phyloP scores from a whole-genome alignment of 257 asterid genomes.

The Salvia hispanica region DNA sequence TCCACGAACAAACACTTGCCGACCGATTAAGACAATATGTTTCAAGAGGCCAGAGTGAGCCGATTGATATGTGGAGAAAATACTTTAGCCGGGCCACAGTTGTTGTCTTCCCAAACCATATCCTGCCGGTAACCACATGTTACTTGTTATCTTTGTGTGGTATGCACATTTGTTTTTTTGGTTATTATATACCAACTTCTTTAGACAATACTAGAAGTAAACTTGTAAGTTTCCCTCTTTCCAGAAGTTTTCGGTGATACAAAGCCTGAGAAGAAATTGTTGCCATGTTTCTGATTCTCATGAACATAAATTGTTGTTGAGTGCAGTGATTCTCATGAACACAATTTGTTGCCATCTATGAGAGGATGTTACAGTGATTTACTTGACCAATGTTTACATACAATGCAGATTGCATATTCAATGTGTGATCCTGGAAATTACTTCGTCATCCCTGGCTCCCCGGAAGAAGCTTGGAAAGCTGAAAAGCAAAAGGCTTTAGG shows the following conservation, averaged over 20 bases:
- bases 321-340: conserved; percentile 6
- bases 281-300: conserved; percentile 20
- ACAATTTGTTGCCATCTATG: background rate
- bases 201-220: no score
- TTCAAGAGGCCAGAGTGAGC: conserved; percentile 56
- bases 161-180: background rate
- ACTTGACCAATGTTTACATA: conserved; percentile 6
- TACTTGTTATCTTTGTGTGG: conserved; percentile 1
- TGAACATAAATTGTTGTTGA: background rate
- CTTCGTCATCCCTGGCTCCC: conserved; percentile 87
- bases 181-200: background rate
- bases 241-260: background rate
- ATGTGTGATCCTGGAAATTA: conserved; percentile 84
- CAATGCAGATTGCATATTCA: conserved; percentile 75
- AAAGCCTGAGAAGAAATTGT: background rate
- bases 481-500: conserved; percentile 39
- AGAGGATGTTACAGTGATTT: background rate
- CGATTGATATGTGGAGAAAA: conserved; percentile 73
- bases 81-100: conserved; percentile 73
- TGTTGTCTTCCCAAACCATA: conserved; percentile 82
- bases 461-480: conserved; percentile 67
- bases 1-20: conserved; percentile 76
- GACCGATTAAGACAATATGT: conserved; percentile 57
- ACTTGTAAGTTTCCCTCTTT: background rate
- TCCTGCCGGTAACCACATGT: conserved; percentile 70